Conservation (phyloP, 257 asterid species). For the Jacaranda mimosifolia region DNA sequence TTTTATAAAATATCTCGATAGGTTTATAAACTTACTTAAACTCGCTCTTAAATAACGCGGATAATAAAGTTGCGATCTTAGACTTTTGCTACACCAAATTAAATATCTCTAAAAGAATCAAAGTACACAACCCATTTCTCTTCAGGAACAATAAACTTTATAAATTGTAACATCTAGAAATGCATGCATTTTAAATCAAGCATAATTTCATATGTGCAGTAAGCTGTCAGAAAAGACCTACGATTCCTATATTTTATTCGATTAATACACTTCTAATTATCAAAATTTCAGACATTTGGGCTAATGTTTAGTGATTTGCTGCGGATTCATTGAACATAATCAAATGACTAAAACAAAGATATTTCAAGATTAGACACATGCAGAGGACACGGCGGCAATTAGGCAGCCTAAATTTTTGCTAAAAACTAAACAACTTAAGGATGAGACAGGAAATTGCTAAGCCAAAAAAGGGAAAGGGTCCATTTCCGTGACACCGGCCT, state of each 20-base stretch:
- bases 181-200: not conserved
- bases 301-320: constrained; percentile 24
- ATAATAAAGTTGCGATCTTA: too few relatives aligned
- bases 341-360: constrained; percentile 14
- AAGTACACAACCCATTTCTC: not conserved
- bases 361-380: constrained; percentile 11
- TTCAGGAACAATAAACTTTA: not conserved
- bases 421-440: constrained; percentile 25
- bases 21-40: too few relatives aligned
- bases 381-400: constrained; percentile 9
- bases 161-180: not conserved
- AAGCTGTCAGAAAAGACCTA: not conserved
- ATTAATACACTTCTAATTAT: constrained; percentile 24
- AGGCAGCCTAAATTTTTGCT: constrained; percentile 30
- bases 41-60: too few relatives aligned
- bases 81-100: too few relatives aligned
- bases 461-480: not conserved
- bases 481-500: too few relatives aligned
- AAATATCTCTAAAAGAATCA: not conserved
- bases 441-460: constrained; percentile 20
- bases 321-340: constrained; percentile 48
- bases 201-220: not conserved
- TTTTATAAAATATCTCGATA: too few relatives aligned
- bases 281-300: not conserved
- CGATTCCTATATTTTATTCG: not conserved